Base-by-base conservation (phyloP, 352 stramenopile species). In the Globisporangium radiosum region DNA sequence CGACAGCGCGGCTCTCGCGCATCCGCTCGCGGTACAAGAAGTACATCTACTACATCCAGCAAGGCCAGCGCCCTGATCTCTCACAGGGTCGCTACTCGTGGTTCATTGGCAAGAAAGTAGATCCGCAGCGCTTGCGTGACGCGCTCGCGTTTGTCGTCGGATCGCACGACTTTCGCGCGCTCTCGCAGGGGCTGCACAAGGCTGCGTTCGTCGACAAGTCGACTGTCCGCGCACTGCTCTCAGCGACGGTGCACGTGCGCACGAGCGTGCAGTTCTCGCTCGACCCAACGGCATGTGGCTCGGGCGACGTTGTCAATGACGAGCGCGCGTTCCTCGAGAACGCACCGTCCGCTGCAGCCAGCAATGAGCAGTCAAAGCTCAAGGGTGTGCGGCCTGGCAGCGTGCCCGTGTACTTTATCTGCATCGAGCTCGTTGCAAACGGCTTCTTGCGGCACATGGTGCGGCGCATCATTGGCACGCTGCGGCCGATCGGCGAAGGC, bases 41-140 rank as follows among this genome's bases (percentile, higher is more conserved):
- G 70, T 95, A 95, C 64, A 72, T 95, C 47, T 95, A 95, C 76
- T 95, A 95, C 67, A 75, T 95, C 68, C 83, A 95, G 57, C 85
- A 95, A 69, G 85, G 83, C 4, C 57, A 83, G 52, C 79, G 83
- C 11, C 83, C 83, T 0, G 72, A 90, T 61, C 66, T 91, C 33
- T 67, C 88, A 44, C 62, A 86, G 10, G 73, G 78, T 56, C 90
- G 85, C 52, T 92, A 75, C 59, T 91, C 85, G 59, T 95, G 83
- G 83, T 95, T 90, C 49, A 70, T 93, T n/a, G 78, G 81, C 14
- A 76, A 80, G 52, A 70, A 69, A 56, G 53, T 95, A 15, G 69
- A 92, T 43, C 71, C 88, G 19, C 57, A 81, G 19, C 69, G 71
- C 3, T 70, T 93, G 56, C 78, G 69, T 47, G 70, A 91, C n/a